Evolutionary conservation across 371 early-diverging fungal genomes (phyloP), one percentile per base, ranked within the genome.

Genomic region (Apophysomyces sp.): DNA sequence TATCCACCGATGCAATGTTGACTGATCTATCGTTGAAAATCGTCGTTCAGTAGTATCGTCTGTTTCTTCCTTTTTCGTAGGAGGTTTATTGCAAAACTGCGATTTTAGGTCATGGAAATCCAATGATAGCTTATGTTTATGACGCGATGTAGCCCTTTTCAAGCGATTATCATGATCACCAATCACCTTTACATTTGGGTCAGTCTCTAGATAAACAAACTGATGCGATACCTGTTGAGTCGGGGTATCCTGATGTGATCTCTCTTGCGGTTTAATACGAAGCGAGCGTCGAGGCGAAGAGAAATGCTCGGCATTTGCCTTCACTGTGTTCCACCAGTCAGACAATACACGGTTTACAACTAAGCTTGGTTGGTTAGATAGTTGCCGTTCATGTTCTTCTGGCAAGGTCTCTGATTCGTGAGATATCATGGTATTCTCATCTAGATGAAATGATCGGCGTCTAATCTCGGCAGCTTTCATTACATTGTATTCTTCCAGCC

Each of bases 401-500:
- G 44, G 16, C 59, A 30, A 15, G 8, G 44, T 18, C 3, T 37
- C 39, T 15, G 30, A 26, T 18, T 58, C 16, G 12, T 18, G 16
- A 57, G 27, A 11, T 3, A 4, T 24, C 12, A 15, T 11, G 15
- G 1, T 34, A 4, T 12, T 4, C n/a, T 57, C 40, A 9, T 39
- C 57, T 9, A 40, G 1, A 4, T 52, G 30, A 29, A 55, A 61
- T 18, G 54, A 65, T 54, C 64, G 62, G 24, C 72, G 60, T 16
- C 62, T 55, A 3, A 61, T 34, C 49, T 72, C 68, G 28, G 52
- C 55, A 13, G 34, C 54, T 60, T 73, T 73, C 29, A 69, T 11
- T 1, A 67, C 57, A 30, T 72, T 73, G 34, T 82, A 77, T 51
- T 82, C 82, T 34, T 77, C 77, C 9, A 78, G 55, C 82, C 82